Evolutionary conservation across 2,329 filamentous ascomycete species (phyloP), one percentile per base, ranked within the genome.

Genomic region (Paracamarosporium sp.): DNA sequence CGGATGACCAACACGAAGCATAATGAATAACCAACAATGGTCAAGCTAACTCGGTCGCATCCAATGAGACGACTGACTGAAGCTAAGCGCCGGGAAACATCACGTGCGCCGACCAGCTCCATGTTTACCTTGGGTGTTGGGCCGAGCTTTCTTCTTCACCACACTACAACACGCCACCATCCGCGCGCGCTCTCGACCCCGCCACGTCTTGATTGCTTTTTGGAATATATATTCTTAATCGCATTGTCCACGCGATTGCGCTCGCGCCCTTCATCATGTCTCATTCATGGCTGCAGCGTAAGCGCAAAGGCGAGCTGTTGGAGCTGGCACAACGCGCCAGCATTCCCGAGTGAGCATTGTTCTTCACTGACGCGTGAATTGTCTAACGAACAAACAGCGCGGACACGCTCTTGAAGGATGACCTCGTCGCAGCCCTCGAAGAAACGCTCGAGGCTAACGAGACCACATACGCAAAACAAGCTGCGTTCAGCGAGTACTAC

Each of bases 251-350:
- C 79, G 81, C 81, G 81, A 83, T 77, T 63, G 64, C 62, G 70
- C 70, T 56, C 50, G 66, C 74, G 69, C 61, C 69, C 71, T 59
- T 60, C 68, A 84, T 74, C 68, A 91, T 91, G 88, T 87, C 73
- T 44, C 62, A 87, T 61, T 86, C 87, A 67, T 96, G 90, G 87
- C 84, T 97, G 74, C 86, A 88, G 77, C 85, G 85, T 76, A 90
- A 95, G 84, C 89, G 90, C 81, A 96, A 96, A 84, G 84, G 83
- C 68, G 91, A 94, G 64, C 85, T 97, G 55, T 77, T 87, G 67
- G 89, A 91, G 62, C 83, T 96, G 61, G 91, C 92, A 58, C 86
- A 91, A 64, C 80, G 83, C 45, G 84, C 90, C 61, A 89, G 89
- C 57, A 81, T 94, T 53, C 83, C 86, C 73, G 85, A 90, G 92